These are phyloP conservation scores for Tuber umbilicatum DNA, from an alignment of 495 filamentous ascomycete genomes.

Conservation along the genomic window DNA sequence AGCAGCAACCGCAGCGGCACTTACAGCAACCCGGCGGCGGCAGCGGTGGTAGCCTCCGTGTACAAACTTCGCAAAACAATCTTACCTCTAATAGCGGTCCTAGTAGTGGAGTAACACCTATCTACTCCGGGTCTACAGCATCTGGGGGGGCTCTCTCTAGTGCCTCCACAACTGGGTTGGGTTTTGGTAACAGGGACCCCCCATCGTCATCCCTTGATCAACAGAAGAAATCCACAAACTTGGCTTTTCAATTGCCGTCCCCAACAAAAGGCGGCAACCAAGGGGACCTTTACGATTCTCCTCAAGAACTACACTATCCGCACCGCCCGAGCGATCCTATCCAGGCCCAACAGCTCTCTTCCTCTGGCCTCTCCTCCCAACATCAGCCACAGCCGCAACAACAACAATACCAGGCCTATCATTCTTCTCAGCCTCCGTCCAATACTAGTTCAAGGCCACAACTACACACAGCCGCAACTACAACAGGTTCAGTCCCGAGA, in stretches of 20 bases:
- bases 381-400: constrained; percentile 21
- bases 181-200: neutral
- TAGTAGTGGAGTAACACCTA: constrained; percentile 31
- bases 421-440: constrained; percentile 28
- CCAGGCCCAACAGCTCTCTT: constrained; percentile 19
- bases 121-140: constrained; percentile 31
- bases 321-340: constrained; percentile 46
- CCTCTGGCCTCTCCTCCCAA: constrained; percentile 5
- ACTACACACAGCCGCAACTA: constrained; percentile 12
- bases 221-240: constrained; percentile 31
- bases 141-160: constrained; percentile 2
- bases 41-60: constrained; percentile 15
- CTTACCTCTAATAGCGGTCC: constrained; percentile 11
- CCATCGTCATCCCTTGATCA: constrained; percentile 24
- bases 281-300: constrained; percentile 23
- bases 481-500: constrained; percentile 18
- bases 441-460: constrained; percentile 27
- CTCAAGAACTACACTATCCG: constrained; percentile 40
- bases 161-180: neutral
- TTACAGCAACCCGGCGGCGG: constrained; percentile 11
- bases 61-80: constrained; percentile 28
- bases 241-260: constrained; percentile 34
- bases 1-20: constrained; percentile 26
- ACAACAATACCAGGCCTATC: constrained; percentile 36
- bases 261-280: constrained; percentile 16